Percentiles rank a stretch among this genome's conserved stretches.
These are phyloP conservation scores for Thecaphora thlaspeos DNA, from an alignment of 1,284 basidiomycete species.

Conservation along the genomic window DNA sequence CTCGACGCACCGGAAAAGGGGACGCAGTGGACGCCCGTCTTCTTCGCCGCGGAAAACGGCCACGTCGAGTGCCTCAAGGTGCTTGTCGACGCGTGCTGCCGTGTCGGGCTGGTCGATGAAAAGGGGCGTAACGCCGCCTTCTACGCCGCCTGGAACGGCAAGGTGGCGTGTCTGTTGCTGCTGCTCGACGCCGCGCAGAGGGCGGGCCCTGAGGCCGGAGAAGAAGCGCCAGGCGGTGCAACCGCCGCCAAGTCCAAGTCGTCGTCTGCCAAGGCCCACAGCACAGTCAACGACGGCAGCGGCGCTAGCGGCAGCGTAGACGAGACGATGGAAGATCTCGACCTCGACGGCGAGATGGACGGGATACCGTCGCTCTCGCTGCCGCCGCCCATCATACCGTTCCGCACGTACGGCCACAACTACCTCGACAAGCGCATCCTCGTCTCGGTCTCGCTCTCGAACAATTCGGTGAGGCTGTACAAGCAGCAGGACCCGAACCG, in stretches of 20 bases:
- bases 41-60: conserved; percentile 90
- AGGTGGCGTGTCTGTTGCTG: conserved; percentile 66
- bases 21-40: conserved; percentile 97
- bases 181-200: conserved; percentile 54
- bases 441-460: conserved; percentile 71
- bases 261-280: conserved; percentile 11
- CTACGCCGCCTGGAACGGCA: conserved; percentile 97
- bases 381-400: conserved; percentile 97
- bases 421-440: conserved; percentile 78
- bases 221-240: too few species aligned
- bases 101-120: conserved; percentile 77
- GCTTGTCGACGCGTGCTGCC: conserved; percentile 75
- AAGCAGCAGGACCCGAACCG: conserved; percentile 50
- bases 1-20: conserved; percentile 76
- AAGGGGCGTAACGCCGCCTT: conserved; percentile 81
- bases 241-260: conserved; percentile 9
- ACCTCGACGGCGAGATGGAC: conserved; percentile 64
- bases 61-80: conserved; percentile 73
- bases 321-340: conserved; percentile 21
- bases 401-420: conserved; percentile 58
- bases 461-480: conserved; percentile 54
- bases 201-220: neutral
- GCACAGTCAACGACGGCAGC: too few species aligned
- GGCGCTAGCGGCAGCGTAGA: conserved; percentile 3
- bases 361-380: conserved; percentile 88